Conservation (phyloP, 441 rosid species). For the Syzygium syzygioides region DNA sequence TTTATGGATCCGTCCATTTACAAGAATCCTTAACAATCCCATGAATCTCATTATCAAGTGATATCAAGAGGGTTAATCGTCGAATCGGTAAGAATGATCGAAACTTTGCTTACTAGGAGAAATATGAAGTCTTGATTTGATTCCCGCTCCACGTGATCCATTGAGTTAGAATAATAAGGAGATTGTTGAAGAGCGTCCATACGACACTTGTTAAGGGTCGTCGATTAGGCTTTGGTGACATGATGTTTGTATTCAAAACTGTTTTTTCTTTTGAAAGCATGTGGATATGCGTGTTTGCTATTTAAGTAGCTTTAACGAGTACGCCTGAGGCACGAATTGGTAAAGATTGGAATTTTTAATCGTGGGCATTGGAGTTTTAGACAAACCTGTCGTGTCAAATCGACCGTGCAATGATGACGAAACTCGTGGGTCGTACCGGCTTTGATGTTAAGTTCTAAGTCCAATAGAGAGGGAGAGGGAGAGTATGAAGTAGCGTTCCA, state of each 20-base stretch:
- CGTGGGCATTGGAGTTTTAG: neutral
- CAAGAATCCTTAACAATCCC: neutral
- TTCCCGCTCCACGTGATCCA: neutral
- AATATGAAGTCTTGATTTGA: neutral
- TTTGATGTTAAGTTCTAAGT: neutral
- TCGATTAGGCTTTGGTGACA: neutral
- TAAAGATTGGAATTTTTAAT: neutral
- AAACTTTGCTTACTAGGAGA: neutral
- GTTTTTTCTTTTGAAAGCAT: too few species aligned
- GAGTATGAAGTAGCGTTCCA: neutral
- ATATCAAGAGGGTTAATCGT: neutral
- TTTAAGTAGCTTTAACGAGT: too few species aligned
- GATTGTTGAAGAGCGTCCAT: neutral
- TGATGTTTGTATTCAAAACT: too few species aligned
- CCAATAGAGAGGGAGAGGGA: neutral
- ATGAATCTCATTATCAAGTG: neutral
- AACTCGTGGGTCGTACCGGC: neutral
- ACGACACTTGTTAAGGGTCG: neutral
- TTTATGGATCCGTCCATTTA: neutral
- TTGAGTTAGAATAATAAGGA: neutral
- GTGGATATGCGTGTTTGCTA: too few species aligned
- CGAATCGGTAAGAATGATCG: neutral
- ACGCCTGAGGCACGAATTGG: too few species aligned
- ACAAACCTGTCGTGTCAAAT: neutral
- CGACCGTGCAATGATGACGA: neutral